Conservation (phyloP, 2,329 filamentous ascomycete genomes). For the Cordyceps farinosa region DNA sequence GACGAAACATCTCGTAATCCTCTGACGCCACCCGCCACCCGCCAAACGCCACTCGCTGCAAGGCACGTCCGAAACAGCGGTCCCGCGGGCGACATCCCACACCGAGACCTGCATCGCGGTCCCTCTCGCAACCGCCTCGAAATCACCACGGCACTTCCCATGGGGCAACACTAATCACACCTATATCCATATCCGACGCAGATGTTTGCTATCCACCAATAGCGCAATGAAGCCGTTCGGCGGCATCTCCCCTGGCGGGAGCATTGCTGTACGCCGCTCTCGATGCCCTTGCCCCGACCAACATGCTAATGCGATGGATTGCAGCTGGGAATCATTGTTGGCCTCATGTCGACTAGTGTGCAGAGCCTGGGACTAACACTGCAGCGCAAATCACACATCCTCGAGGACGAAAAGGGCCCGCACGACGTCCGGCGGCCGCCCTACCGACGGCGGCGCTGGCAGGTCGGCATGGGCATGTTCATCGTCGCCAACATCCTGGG, state of each 20-base stretch:
- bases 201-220: slow-evolving; percentile 43
- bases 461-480: slow-evolving; percentile 97
- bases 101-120: neutral
- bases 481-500: slow-evolving; percentile 90
- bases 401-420: slow-evolving; percentile 88
- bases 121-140: neutral
- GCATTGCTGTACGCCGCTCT: slow-evolving; percentile 61
- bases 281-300: too few species aligned
- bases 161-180: slow-evolving; percentile 24
- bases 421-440: slow-evolving; percentile 79
- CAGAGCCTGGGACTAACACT: slow-evolving; percentile 93
- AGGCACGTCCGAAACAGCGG: slow-evolving; percentile 7
- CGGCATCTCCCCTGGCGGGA: slow-evolving; percentile 73
- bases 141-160: slow-evolving; percentile 17
- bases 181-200: slow-evolving; percentile 31
- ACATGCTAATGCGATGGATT: slow-evolving; percentile 1
- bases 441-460: slow-evolving; percentile 88
- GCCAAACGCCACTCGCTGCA: neutral
- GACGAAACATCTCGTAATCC: neutral
- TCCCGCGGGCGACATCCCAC: neutral
- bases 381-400: slow-evolving; percentile 95
- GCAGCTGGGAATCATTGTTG: slow-evolving; percentile 88
- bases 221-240: slow-evolving; percentile 66
- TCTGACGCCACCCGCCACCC: neutral
- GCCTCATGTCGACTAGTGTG: slow-evolving; percentile 86